Evolutionary conservation across 371 early-diverging fungal genomes (phyloP).

Genomic region (Batkoa obscura): DNA sequence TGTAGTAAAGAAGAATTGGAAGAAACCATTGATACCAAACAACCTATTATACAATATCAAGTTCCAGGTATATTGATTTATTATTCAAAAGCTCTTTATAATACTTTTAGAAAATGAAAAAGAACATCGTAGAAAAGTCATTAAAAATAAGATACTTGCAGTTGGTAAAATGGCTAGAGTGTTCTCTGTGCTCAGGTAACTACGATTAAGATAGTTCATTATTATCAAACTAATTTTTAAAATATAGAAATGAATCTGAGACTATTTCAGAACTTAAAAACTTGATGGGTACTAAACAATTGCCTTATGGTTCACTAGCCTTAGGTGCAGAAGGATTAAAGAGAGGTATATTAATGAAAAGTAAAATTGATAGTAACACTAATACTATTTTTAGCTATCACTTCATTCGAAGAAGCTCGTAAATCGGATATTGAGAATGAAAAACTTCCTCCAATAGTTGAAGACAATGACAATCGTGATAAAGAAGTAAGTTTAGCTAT

Average conservation of each 20-base stretch:
- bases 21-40: constrained; percentile 13
- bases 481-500: too few relatives aligned
- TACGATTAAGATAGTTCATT: background rate
- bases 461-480: constrained; percentile 20
- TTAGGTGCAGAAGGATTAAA: constrained; percentile 82
- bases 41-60: background rate
- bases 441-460: constrained; percentile 64
- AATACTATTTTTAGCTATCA: constrained; percentile 32
- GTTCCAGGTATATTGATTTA: background rate
- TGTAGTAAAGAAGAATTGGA: constrained; percentile 61
- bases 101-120: constrained; percentile 16
- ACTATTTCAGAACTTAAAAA: constrained; percentile 81
- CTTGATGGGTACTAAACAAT: constrained; percentile 52
- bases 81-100: background rate
- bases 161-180: constrained; percentile 78
- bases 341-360: constrained; percentile 26
- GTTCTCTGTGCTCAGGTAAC: constrained; percentile 61
- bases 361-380: background rate
- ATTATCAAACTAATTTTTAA: background rate
- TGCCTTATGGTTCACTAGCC: constrained; percentile 72
- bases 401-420: constrained; percentile 80
- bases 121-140: constrained; percentile 46
- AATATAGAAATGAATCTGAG: constrained; percentile 54
- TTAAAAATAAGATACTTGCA: constrained; percentile 81
- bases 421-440: constrained; percentile 79